Conservation (phyloP, 805 yeast genomes). For the Myxozyma vanderwaltii region DNA sequence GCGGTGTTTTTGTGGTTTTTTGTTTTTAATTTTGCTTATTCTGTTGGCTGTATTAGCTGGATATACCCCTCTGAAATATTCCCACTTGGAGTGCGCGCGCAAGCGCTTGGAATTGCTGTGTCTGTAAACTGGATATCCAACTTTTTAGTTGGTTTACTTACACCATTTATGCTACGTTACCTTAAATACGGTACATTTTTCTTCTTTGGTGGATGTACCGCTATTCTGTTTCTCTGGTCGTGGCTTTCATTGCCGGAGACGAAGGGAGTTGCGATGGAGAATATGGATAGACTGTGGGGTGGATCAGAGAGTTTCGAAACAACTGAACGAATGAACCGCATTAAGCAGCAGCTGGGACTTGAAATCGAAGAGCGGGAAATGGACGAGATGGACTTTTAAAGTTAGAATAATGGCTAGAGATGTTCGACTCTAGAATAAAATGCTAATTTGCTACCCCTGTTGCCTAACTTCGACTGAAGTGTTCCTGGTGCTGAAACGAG, state of each 20-base stretch:
- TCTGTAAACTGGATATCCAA: constrained; percentile 71
- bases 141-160: constrained; percentile 46
- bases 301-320: constrained; percentile 27
- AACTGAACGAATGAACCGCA: constrained; percentile 24
- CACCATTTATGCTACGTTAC: constrained; percentile 51
- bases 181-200: constrained; percentile 29
- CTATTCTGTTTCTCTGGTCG: constrained; percentile 57
- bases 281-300: constrained; percentile 69
- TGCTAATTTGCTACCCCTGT: neutral
- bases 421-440: constrained; percentile 15
- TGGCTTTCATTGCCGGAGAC: constrained; percentile 51
- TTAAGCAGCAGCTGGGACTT: constrained; percentile 13
- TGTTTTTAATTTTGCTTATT: constrained; percentile 36
- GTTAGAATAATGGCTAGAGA: constrained; percentile 7
- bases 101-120: constrained; percentile 63
- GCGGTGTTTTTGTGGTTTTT: constrained; percentile 35
- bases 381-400: neutral
- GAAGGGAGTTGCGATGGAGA: constrained; percentile 76
- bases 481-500: too few relatives aligned
- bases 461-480: neutral
- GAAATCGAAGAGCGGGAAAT: neutral
- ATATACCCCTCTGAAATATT: constrained; percentile 67
- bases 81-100: constrained; percentile 68
- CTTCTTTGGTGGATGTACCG: constrained; percentile 37
- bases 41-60: constrained; percentile 47